Conservation (phyloP, 1,284 basidiomycete species). For the Ganoderma lucidum region DNA sequence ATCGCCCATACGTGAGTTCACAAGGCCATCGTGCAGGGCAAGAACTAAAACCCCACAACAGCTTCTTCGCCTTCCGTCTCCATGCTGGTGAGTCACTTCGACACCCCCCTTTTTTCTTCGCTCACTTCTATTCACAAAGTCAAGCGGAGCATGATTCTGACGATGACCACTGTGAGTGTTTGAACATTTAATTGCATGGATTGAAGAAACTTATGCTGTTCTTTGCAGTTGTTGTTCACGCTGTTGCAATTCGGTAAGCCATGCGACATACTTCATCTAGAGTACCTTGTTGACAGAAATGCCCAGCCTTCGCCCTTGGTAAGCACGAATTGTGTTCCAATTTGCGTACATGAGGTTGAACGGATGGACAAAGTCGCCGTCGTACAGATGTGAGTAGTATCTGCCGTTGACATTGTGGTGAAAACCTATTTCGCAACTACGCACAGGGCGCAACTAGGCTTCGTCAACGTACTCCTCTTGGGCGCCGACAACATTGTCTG, state of each 20-base stretch:
- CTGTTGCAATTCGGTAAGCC: constrained; percentile 22
- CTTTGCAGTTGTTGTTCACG: constrained; percentile 13
- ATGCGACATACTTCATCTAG: neutral
- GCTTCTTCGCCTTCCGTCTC: constrained; percentile 25
- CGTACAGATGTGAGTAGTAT: constrained; percentile 4
- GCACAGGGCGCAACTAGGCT: neutral
- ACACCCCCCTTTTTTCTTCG: neutral
- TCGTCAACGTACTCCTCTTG: neutral
- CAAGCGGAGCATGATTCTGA: constrained; percentile 15
- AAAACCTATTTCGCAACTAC: neutral
- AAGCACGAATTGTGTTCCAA: neutral
- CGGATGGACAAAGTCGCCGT: constrained; percentile 4
- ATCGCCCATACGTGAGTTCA: constrained; percentile 23
- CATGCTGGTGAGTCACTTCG: constrained; percentile 18
- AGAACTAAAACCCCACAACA: neutral
- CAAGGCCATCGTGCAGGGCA: neutral
- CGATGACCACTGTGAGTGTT: constrained; percentile 10
- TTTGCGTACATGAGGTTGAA: neutral
- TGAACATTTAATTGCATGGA: too few relatives aligned
- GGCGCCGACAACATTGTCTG: neutral
- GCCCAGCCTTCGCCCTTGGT: neutral
- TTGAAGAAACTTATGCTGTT: neutral
- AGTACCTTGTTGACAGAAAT: neutral
- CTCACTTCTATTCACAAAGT: constrained; percentile 6
- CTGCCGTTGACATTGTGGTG: neutral